Evolutionary conservation across 495 filamentous ascomycete genomes (phyloP).

Genomic region (Rostrohypoxylon terebratum): DNA sequence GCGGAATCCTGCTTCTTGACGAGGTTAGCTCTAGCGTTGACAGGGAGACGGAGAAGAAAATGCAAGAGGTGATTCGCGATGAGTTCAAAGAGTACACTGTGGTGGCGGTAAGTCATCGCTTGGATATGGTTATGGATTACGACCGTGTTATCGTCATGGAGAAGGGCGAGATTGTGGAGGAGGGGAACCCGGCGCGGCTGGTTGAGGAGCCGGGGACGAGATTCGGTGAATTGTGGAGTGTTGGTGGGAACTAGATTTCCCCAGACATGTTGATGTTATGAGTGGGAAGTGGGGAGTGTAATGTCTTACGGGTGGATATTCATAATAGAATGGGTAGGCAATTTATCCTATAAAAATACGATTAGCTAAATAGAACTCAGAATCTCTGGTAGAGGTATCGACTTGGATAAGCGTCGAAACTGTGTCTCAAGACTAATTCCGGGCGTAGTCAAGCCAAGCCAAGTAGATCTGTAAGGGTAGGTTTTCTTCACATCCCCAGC

Average conservation of each 20-base stretch:
- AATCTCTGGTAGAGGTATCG: neutral
- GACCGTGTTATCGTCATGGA: conserved; percentile 62
- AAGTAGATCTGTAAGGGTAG: neutral
- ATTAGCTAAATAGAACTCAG: no score
- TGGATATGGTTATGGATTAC: conserved; percentile 61
- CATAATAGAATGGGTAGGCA: neutral
- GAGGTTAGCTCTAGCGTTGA: conserved; percentile 61
- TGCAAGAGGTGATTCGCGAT: conserved; percentile 57
- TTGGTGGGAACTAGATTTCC: conserved; percentile 19
- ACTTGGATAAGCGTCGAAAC: neutral
- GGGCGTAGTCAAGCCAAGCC: no score
- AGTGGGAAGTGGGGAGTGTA: neutral
- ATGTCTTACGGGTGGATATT: neutral
- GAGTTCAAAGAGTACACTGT: conserved; percentile 62
- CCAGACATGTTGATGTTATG: neutral
- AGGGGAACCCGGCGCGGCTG: conserved; percentile 51
- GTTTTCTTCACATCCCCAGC: conserved; percentile 33
- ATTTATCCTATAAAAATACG: neutral
- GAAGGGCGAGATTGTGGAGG: conserved; percentile 56
- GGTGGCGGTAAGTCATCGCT: conserved; percentile 60
- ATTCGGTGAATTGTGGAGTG: conserved; percentile 51
- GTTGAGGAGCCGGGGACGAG: conserved; percentile 47
- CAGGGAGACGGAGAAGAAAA: conserved; percentile 56
- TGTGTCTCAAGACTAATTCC: neutral
- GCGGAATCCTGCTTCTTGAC: conserved; percentile 54